A percentile compares a stretch with the other conserved stretches of the same genome.
phyloP scores from a whole-genome alignment of 108 stramenopile genomes.

The Mediolabrus comicus region DNA sequence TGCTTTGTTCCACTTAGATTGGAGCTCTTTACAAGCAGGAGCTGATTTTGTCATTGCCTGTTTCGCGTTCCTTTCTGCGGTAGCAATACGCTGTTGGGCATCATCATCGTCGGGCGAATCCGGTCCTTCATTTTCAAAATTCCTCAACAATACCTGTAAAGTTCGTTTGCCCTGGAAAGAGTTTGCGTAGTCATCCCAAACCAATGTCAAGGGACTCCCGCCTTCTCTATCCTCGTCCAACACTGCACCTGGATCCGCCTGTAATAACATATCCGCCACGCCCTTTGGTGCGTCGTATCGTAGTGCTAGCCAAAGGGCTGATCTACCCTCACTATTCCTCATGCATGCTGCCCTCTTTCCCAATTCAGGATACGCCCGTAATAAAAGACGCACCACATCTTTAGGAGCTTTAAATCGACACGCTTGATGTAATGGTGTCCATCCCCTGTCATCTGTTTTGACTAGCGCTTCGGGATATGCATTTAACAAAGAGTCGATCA shows the following conservation, averaged over 20 bases:
- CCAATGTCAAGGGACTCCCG: constrained; percentile 60
- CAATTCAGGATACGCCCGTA: constrained; percentile 48
- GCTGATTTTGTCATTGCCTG: constrained; percentile 20
- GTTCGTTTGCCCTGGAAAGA: constrained; percentile 67
- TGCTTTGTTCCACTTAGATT: constrained; percentile 59
- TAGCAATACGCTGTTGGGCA: neutral
- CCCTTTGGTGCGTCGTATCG: constrained; percentile 82
- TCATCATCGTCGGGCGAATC: constrained; percentile 8
- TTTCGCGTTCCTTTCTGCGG: constrained; percentile 26
- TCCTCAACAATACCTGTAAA: constrained; percentile 27
- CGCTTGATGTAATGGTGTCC: constrained; percentile 75
- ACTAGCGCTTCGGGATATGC: constrained; percentile 71
- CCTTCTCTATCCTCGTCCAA: constrained; percentile 76
- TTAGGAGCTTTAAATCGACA: constrained; percentile 74
- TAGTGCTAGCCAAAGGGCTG: constrained; percentile 73
- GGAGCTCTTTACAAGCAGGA: constrained; percentile 28
- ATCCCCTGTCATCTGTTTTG: constrained; percentile 63
- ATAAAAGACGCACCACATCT: constrained; percentile 59
- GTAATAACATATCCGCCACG: constrained; percentile 67
- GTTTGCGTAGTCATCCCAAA: constrained; percentile 82
- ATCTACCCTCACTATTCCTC: constrained; percentile 54
- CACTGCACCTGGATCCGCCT: constrained; percentile 64
- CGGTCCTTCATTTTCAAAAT: constrained; percentile 35
- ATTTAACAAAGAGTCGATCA: constrained; percentile 57
- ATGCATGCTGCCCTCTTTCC: constrained; percentile 52